These are phyloP conservation scores for Hericium coralloides DNA, from an alignment of 768 basidiomycete genomes.

Conservation along the genomic window DNA sequence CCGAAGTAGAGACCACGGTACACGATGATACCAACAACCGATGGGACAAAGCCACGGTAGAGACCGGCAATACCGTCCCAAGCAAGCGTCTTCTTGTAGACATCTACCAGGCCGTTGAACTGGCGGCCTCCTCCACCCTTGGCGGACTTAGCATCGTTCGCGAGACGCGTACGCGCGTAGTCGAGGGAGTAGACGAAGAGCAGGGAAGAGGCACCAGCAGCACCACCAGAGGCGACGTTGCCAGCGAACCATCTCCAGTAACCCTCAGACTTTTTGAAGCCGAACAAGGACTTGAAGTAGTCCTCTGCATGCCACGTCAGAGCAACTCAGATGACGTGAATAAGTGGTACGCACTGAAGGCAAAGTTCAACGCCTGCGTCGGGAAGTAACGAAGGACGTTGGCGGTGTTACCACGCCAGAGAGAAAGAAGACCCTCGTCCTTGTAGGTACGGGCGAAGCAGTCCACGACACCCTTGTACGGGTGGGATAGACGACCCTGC, in stretches of 20 bases:
- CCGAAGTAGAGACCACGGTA: conserved; percentile 99
- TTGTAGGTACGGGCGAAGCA: conserved; percentile 88
- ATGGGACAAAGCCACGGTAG: conserved; percentile 99
- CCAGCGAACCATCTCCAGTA: conserved; percentile 99
- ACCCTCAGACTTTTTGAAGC: conserved; percentile 96
- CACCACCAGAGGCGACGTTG: conserved; percentile 97
- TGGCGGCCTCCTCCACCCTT: conserved; percentile 91
- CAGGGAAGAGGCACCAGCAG: conserved; percentile 95
- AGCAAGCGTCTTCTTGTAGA: conserved; percentile 95
- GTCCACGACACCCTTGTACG: conserved; percentile 95
- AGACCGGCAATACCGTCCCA: conserved; percentile 98
- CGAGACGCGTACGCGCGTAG: conserved; percentile 98
- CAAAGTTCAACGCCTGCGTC: conserved; percentile 98
- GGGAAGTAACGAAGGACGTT: conserved; percentile 99
- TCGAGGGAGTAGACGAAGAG: conserved; percentile 99
- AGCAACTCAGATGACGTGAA: not conserved
- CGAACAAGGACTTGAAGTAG: conserved; percentile 98
- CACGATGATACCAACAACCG: conserved; percentile 98
- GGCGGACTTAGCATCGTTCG: conserved; percentile 94
- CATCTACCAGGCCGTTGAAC: conserved; percentile 97
- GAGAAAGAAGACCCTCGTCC: conserved; percentile 90
- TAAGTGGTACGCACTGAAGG: conserved; percentile 73
- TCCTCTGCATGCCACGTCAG: conserved; percentile 56
- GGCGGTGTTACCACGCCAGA: conserved; percentile 99
- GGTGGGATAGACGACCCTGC: conserved; percentile 92